Base-by-base conservation (phyloP, 169 alveolate species). In the Cystoisospora suis region DNA sequence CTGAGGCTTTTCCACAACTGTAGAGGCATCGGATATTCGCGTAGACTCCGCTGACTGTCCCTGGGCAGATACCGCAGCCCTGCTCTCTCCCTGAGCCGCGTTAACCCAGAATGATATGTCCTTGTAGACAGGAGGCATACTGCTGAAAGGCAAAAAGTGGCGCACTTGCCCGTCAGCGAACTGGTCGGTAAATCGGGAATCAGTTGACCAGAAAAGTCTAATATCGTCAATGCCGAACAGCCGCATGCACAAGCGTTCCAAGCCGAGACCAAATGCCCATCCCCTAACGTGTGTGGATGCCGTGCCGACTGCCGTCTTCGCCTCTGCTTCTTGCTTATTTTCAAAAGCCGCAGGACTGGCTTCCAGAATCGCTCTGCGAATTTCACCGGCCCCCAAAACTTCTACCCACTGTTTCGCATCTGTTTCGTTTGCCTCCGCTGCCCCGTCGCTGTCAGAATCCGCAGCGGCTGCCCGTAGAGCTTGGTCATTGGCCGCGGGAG, bases 221-320 rank as follows among this genome's bases (percentile, higher is more conserved):
- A 96, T 96, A 77, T 96, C 98, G 69, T 93, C 96, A 34, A 96
- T 95, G 29, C 92, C 96, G 81, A 96, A 96, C 44, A 96, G 91
- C 56, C 86, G 94, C 97, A 96, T 93, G 5, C 97, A 97, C 94
- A 96, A 94, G 81, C 98, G 93, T 80, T 96, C 98, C 47, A 96
- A 81, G 0, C 98, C 98, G 72, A 96, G 65, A 12, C 98, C 98
- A 80, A 95, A 95, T 9, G 98, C 98, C 97, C 97, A 96, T 40
- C 97, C 98, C 9, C 93, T 95, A 65, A 81, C 91, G 36, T 87
- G 0, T 12, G n/a, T 36, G 29, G 27, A 9, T 20, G 45, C 5
- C 47, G 44, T 29, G 44, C 12, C 46, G 81, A 47, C 47, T 87
- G 79, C 85, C 9, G 17, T 7, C 6, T 4, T 45, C 47, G 65